A percentile compares a stretch with the other conserved stretches of the same genome.
phyloP scores from a whole-genome alignment of 2,329 filamentous ascomycete species.

The Aaosphaeria arxii region DNA sequence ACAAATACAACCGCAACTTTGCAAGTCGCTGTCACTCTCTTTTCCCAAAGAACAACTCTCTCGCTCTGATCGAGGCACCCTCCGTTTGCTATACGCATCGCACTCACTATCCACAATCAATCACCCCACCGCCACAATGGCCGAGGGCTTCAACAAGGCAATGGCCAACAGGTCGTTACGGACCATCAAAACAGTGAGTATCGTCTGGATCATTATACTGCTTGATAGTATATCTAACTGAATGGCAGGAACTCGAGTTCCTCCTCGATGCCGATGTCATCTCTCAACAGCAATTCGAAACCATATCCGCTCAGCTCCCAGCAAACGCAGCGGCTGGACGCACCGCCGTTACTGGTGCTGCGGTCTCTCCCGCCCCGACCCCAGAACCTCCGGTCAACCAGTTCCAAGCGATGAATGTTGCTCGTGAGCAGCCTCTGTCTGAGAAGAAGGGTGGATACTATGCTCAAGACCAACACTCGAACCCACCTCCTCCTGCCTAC shows the following conservation, averaged over 20 bases:
- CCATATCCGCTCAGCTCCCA: slow-evolving; percentile 72
- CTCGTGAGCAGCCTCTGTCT: slow-evolving; percentile 16
- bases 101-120: neutral
- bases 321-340: slow-evolving; percentile 60
- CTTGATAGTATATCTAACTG: slow-evolving; percentile 10
- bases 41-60: no score
- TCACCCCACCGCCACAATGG: slow-evolving; percentile 18
- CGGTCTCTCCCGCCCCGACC: slow-evolving; percentile 20
- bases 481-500: slow-evolving; percentile 45
- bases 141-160: slow-evolving; percentile 50
- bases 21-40: no score
- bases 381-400: slow-evolving; percentile 31
- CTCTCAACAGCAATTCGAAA: slow-evolving; percentile 69
- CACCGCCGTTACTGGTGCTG: slow-evolving; percentile 47
- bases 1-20: no score
- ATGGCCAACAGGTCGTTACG: slow-evolving; percentile 82
- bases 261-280: slow-evolving; percentile 82
- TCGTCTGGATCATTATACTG: neutral
- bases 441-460: slow-evolving; percentile 42
- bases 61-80: no score
- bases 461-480: slow-evolving; percentile 30
- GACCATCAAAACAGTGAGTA: slow-evolving; percentile 75
- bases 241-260: slow-evolving; percentile 76
- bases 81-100: no score
- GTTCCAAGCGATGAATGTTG: slow-evolving; percentile 31